Evolutionary conservation across 2,329 filamentous ascomycete genomes (phyloP).

Genomic region (Pestalotiopsis sp.): DNA sequence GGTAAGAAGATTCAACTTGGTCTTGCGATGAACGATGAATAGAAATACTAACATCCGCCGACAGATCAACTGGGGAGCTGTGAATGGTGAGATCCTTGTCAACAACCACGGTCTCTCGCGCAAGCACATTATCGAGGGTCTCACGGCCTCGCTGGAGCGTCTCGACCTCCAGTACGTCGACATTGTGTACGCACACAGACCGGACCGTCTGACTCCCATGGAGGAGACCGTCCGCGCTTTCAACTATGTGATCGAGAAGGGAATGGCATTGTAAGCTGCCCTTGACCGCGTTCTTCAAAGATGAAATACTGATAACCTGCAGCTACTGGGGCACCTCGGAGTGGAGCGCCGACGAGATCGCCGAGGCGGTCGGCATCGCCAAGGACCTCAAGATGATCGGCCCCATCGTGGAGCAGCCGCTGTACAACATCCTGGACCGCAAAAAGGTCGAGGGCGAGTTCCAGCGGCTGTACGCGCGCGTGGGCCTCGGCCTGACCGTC

Average conservation of each 20-base stretch:
- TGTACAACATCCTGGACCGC: conserved; percentile 65
- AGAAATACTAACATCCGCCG: conserved; percentile 25
- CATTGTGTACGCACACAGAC: conserved; percentile 69
- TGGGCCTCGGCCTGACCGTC: conserved; percentile 62
- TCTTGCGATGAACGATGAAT: not conserved
- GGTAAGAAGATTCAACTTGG: not conserved
- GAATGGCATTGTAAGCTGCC: conserved; percentile 34
- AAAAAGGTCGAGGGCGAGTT: conserved; percentile 67
- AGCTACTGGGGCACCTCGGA: conserved; percentile 74
- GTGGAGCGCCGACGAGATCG: conserved; percentile 68
- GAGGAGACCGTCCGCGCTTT: conserved; percentile 72
- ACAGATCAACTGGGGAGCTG: conserved; percentile 65
- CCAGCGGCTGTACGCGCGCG: conserved; percentile 59
- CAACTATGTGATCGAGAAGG: conserved; percentile 68
- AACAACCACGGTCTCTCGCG: conserved; percentile 70
- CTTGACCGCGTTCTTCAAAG: no score
- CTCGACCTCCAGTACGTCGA: conserved; percentile 65
- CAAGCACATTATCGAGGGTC: conserved; percentile 71
- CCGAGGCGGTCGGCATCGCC: conserved; percentile 61
- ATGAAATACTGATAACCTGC: not conserved
- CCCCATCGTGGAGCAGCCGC: conserved; percentile 67
- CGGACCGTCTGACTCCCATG: conserved; percentile 69
- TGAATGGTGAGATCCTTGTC: conserved; percentile 61
- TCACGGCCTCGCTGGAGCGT: conserved; percentile 59
- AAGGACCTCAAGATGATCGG: conserved; percentile 63